Conservation (phyloP, 441 rosid genomes). For the Iberis amara region DNA sequence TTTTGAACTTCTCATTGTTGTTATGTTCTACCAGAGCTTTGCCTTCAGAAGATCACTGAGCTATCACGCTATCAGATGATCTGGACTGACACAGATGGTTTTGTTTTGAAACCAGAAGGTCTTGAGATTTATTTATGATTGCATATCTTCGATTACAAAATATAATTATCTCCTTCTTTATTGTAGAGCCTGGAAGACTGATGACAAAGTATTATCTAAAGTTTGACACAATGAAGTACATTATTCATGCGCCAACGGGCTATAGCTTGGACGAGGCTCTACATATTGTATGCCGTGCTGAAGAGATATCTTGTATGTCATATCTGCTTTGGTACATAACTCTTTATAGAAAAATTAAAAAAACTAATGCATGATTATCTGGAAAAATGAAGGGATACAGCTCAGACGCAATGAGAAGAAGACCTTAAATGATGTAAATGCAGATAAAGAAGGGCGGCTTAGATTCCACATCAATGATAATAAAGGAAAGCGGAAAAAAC, state of each 20-base stretch:
- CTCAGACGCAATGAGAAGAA: conserved; percentile 95
- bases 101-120: conserved; percentile 90
- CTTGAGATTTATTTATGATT: conserved; percentile 25
- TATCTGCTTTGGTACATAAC: conserved; percentile 20
- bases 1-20: conserved; percentile 29
- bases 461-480: conserved; percentile 79
- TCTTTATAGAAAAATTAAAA: not conserved
- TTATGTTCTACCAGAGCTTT: conserved; percentile 48
- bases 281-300: conserved; percentile 70
- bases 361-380: conserved; percentile 22
- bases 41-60: conserved; percentile 75
- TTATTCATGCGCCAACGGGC: conserved; percentile 57
- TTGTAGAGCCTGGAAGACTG: conserved; percentile 83
- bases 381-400: conserved; percentile 81
- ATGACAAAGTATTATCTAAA: conserved; percentile 96
- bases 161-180: conserved; percentile 12
- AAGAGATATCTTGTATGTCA: conserved; percentile 85
- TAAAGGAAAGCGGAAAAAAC: conserved; percentile 82
- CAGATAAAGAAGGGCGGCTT: conserved; percentile 74
- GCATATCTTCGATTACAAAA: conserved; percentile 18
- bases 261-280: conserved; percentile 81
- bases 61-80: conserved; percentile 79
- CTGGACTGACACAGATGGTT: conserved; percentile 83
- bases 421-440: conserved; percentile 76
- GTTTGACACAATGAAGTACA: conserved; percentile 85